Evolutionary conservation across 2,329 filamentous ascomycete species (phyloP), one percentile per base, ranked within the genome.

Genomic region (Talaromyces amestolkiae): DNA sequence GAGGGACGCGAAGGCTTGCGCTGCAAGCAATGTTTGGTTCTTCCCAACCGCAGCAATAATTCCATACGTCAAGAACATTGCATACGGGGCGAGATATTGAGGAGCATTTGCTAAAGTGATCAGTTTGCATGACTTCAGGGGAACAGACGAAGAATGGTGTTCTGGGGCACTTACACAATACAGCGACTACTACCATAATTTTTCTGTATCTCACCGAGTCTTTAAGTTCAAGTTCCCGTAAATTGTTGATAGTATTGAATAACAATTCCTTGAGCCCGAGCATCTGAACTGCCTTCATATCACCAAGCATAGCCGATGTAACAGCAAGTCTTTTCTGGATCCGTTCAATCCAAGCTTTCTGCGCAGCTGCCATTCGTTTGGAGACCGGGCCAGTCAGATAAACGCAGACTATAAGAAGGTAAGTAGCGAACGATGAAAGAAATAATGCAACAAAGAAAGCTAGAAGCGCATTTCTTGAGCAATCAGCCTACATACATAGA

Each of bases 271-370:
- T 79, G 8, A 85, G 70, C 0, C 83, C 83, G 0, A 81, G 75
- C 61, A 85, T 78, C 67, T 84, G 85, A 63, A 84, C 76, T 19
- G 78, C 79, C 68, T 84, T 85, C 69, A 79, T 58, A 70, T 75
- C 61, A 73, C 67, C 31, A 75, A 73, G 24, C 73, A 79, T 56
- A 72, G 75, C 73, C 43, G 56, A 41, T n/a, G 13, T 39, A 22
- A 56, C 24, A 19, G 61, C 35, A 7, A 63, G 35, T 63, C 61
- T 35, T 24, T 63, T 43, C n/a, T 58, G 24, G 17, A 63, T 27
- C 27, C 45, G 51, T 37, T 63, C 53, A 63, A 43, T 47, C 61
- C 61, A 63, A 3, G 49, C 37, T 53, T 63, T 63, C 27, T 63
- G 61, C 7, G 61, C 54, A n/a, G 19, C 13, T 35, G 22, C 45